Percentiles rank a stretch among this genome's conserved stretches.
Conservation (phyloP, 768 basidiomycete species). For the Mycena belliarum region DNA sequence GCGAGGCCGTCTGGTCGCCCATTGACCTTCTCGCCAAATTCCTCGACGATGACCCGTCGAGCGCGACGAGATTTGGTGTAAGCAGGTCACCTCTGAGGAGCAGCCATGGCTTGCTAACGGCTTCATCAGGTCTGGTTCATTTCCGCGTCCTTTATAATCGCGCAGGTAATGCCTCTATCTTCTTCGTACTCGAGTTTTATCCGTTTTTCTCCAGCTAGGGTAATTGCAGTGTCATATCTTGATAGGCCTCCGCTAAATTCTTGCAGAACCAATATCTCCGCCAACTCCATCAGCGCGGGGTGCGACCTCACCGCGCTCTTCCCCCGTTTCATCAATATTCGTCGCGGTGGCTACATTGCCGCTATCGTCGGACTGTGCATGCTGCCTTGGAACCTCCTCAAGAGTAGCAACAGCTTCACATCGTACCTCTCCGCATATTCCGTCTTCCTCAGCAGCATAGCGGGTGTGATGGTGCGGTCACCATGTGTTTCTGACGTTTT, state of each 20-base stretch:
- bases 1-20: constrained; percentile 78
- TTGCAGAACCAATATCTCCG: constrained; percentile 73
- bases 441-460: constrained; percentile 80
- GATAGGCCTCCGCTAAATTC: background rate
- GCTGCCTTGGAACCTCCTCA: constrained; percentile 76
- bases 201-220: constrained; percentile 18
- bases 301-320: constrained; percentile 79
- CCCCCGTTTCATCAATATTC: constrained; percentile 82
- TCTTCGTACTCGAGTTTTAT: background rate
- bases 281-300: constrained; percentile 81
- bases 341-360: constrained; percentile 82
- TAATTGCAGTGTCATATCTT: background rate
- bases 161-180: constrained; percentile 40
- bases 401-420: constrained; percentile 73
- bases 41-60: constrained; percentile 61
- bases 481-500: too few species aligned
- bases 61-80: constrained; percentile 69
- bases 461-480: constrained; percentile 70
- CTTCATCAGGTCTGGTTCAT: constrained; percentile 72
- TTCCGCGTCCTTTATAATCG: constrained; percentile 74
- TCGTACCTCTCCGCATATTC: constrained; percentile 83
- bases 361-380: constrained; percentile 76
- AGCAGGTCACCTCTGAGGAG: constrained; percentile 15
- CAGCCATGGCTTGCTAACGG: background rate
- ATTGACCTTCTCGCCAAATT: constrained; percentile 71